Evolutionary conservation across 306 rosid species (phyloP).

Genomic region (Hippophae tibetana): DNA sequence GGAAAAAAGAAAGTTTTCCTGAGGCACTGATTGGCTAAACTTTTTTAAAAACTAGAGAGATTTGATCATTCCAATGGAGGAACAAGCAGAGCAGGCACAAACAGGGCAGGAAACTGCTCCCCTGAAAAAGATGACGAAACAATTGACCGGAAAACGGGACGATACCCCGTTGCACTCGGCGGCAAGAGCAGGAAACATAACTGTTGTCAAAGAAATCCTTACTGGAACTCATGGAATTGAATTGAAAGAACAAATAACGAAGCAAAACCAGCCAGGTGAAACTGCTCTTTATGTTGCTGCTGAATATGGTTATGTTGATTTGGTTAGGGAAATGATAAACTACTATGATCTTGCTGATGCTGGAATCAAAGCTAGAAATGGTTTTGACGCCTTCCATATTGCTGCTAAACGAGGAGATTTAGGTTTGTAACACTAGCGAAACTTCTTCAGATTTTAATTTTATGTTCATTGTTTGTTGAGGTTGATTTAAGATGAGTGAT

Average conservation of each 20-base stretch:
- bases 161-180: constrained; percentile 72
- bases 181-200: constrained; percentile 63
- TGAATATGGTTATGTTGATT: constrained; percentile 66
- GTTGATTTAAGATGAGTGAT: not conserved
- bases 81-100: constrained; percentile 17
- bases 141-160: constrained; percentile 83
- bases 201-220: constrained; percentile 33
- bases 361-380: constrained; percentile 77
- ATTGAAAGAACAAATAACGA: constrained; percentile 40
- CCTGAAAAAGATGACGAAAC: constrained; percentile 75
- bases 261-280: constrained; percentile 81
- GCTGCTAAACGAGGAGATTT: constrained; percentile 94
- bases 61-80: constrained; percentile 30
- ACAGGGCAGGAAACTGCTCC: constrained; percentile 33
- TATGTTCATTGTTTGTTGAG: constrained; percentile 12
- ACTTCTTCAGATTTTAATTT: not conserved
- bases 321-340: constrained; percentile 73
- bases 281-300: constrained; percentile 86
- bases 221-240: constrained; percentile 30
- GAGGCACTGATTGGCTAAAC: constrained; percentile 15
- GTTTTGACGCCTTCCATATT: constrained; percentile 90
- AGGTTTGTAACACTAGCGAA: constrained; percentile 31
- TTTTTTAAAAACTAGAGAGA: not conserved
- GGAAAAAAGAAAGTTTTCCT: constrained; percentile 22
- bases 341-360: constrained; percentile 70